Conservation (phyloP, 345 rosid genomes). For the Eucalyptus pumila region DNA sequence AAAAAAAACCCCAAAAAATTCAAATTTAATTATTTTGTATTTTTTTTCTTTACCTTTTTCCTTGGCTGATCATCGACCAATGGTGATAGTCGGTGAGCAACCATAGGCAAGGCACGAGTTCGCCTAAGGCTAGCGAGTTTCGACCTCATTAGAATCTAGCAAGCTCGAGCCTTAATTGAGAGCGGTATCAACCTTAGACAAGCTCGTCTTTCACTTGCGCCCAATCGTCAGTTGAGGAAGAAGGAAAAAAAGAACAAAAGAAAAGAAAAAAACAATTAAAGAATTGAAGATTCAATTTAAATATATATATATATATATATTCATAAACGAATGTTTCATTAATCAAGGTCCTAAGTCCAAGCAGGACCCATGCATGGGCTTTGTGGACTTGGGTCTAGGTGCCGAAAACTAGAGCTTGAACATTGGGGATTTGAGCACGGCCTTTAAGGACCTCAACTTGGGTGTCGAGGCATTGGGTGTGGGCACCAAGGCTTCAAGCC, state of each 20-base stretch:
- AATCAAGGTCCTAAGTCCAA: not conserved
- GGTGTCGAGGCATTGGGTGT: not conserved
- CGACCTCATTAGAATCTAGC: not conserved
- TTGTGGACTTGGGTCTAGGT: not conserved
- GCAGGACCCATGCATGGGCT: rapidly evolving
- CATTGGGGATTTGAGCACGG: not conserved
- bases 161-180: not conserved
- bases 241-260: no score
- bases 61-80: rapidly evolving
- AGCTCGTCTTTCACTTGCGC: not conserved
- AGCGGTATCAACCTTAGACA: not conserved
- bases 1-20: no score
- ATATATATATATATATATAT: no score
- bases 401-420: not conserved
- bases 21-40: no score
- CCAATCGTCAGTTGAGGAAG: rapidly evolving
- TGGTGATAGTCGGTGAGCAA: rapidly evolving
- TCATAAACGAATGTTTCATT: not conserved
- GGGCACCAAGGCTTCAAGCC: not conserved
- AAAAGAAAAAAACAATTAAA: no score
- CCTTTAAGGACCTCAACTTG: not conserved
- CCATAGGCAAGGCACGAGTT: not conserved
- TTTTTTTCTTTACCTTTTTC: not conserved
- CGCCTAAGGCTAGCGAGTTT: rapidly evolving
- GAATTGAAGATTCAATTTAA: not conserved